Evolutionary conservation across 2,329 filamentous ascomycete genomes (phyloP), one percentile per base, ranked within the genome.

Genomic region (Fusarium staphyleae): DNA sequence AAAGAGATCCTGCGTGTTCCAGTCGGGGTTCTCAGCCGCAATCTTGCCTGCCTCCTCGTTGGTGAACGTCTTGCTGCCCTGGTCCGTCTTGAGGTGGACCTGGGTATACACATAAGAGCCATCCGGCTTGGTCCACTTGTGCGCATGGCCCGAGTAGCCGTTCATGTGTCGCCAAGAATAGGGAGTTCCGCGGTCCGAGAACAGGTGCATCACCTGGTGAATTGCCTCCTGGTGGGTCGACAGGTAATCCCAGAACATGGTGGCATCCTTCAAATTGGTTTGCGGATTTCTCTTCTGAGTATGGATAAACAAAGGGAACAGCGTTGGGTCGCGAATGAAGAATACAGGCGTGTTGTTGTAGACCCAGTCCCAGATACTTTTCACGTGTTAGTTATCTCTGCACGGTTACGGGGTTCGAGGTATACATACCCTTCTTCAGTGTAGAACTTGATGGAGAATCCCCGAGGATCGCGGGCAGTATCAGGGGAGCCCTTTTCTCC

Each of bases 271-370:
- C 48, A 90, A 74, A 70, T 91, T 87, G 29, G 86, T 90, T 61
- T 85, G 81, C 1, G 88, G 88, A 72, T 91, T 81, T 41, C 87
- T 82, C 80, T 91, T 91, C 74, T 92, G 89, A 4, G 87, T 89
- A 76, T 90, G 88, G 57, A 90, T 90, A 73, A 91, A 87, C 68
- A 87, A 76, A 29, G 88, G 88, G 75, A 90, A 91, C 70, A 91
- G 90, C 66, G 82, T 81, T 3, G 88, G 87, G 63, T 91, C 89
- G 35, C 88, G 81, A 18, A 91, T 67, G 78, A 92, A 91, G 79
- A 92, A 92, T 19, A 91, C 80, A 3, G 88, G 88, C 0, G 87
- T 91, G 75, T 91, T 91, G 76, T 89, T 90, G 70, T 83, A 87
- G 18, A 90, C 87, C 79, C 86, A 85, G 69, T 90, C 87, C 84